Percentiles rank a stretch among this genome's conserved stretches.
phyloP scores from a whole-genome alignment of 441 rosid genomes.

The Adansonia grandidieri region DNA sequence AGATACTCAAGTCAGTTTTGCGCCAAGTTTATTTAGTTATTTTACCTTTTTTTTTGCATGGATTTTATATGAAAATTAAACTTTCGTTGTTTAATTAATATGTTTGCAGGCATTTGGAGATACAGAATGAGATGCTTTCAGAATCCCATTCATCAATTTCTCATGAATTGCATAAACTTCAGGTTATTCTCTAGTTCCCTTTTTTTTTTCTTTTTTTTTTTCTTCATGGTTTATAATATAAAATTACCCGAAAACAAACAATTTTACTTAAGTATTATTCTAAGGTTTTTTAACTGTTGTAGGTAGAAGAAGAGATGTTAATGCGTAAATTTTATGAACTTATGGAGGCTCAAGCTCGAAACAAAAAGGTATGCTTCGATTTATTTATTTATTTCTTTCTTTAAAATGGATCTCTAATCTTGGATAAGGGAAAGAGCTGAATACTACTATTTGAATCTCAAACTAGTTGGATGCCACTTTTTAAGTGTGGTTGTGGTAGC shows the following conservation, averaged over 20 bases:
- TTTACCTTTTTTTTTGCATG: not conserved
- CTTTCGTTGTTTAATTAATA: not conserved
- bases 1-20: constrained; percentile 44
- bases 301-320: constrained; percentile 84
- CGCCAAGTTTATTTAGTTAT: not conserved
- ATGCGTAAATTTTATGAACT: constrained; percentile 69
- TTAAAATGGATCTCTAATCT: too few relatives aligned
- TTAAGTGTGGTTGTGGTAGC: too few relatives aligned
- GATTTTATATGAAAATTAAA: not conserved
- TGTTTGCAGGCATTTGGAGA: constrained; percentile 66
- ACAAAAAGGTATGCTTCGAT: too few relatives aligned
- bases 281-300: constrained; percentile 17
- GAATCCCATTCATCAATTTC: constrained; percentile 54
- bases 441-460: too few relatives aligned
- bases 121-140: constrained; percentile 61
- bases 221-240: not conserved
- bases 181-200: constrained; percentile 37
- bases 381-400: too few relatives aligned
- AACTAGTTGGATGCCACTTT: too few relatives aligned
- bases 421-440: too few relatives aligned
- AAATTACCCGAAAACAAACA: not conserved
- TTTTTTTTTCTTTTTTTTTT: not conserved
- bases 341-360: too few relatives aligned
- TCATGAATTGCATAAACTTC: constrained; percentile 67
- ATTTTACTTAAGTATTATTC: not conserved